Conservation (phyloP, 2,329 filamentous ascomycete genomes). For the Colletotrichum spinosum region DNA sequence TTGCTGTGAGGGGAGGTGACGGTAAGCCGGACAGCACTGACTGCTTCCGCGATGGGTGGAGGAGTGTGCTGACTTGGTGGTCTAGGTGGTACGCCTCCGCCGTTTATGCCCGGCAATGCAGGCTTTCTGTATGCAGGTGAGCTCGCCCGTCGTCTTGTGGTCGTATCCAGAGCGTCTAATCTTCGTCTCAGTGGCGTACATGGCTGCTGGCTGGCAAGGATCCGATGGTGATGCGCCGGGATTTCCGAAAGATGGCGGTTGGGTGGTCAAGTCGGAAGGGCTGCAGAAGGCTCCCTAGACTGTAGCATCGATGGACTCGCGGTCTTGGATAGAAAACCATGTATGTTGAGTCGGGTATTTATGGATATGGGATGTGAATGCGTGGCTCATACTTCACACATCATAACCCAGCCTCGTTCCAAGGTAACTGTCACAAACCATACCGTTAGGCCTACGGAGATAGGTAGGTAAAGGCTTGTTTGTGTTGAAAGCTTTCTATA, state of each 20-base stretch:
- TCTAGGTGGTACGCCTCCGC: slow-evolving; percentile 42
- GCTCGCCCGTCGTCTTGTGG: background rate
- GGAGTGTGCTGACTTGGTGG: background rate
- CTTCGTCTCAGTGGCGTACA: slow-evolving; percentile 47
- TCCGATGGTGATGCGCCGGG: slow-evolving; percentile 45
- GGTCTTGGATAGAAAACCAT: too few species aligned
- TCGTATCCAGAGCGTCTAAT: background rate
- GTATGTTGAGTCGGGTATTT: too few species aligned
- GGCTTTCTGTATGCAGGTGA: slow-evolving; percentile 49
- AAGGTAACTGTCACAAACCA: too few species aligned
- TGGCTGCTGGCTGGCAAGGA: slow-evolving; percentile 42
- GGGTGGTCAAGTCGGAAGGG: slow-evolving; percentile 50
- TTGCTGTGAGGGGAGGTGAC: slow-evolving; percentile 45
- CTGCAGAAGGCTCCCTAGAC: slow-evolving; percentile 43
- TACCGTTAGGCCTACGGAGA: too few species aligned
- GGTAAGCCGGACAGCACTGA: slow-evolving; percentile 25
- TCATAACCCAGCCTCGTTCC: too few species aligned
- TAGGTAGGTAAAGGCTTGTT: too few species aligned
- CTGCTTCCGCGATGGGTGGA: background rate
- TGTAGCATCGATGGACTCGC: too few species aligned
- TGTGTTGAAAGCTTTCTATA: too few species aligned
- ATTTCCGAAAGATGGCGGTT: slow-evolving; percentile 49
- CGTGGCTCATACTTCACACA: too few species aligned
- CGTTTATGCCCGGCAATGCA: slow-evolving; percentile 53
- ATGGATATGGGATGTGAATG: too few species aligned